A percentile compares a stretch with the other conserved stretches of the same genome.
Conservation (phyloP, 257 asterid genomes). For the Lithospermum erythrorhizon region DNA sequence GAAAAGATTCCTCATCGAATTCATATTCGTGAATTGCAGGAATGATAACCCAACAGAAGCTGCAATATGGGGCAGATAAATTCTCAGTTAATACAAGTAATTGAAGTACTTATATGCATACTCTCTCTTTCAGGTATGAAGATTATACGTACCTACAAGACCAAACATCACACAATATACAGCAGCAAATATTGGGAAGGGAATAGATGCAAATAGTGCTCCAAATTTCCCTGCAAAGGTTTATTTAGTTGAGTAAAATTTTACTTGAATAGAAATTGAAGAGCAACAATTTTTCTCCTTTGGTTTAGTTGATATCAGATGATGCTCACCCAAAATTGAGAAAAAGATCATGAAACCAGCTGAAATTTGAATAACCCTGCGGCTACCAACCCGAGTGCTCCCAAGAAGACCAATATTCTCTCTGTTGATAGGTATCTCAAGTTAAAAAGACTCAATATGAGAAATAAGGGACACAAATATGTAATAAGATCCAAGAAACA, state of each 20-base stretch:
- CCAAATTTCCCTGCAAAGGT: slow-evolving; percentile 76
- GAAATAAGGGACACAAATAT: not conserved
- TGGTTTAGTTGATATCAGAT: not conserved
- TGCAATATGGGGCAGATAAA: slow-evolving; percentile 18
- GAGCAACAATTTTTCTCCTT: slow-evolving; percentile 2
- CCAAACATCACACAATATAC: slow-evolving; percentile 84
- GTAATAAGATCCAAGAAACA: not conserved
- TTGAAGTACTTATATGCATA: not conserved
- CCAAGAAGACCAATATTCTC: slow-evolving; percentile 97
- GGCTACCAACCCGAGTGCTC: slow-evolving; percentile 96
- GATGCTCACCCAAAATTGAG: slow-evolving; percentile 55
- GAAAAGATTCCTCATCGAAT: slow-evolving; percentile 93
- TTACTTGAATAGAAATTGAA: not conserved
- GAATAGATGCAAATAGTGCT: slow-evolving; percentile 90
- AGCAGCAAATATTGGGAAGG: slow-evolving; percentile 89
- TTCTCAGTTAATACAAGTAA: slow-evolving; percentile 2
- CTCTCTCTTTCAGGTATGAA: not conserved
- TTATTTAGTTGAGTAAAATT: not conserved
- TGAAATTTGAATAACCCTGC: slow-evolving; percentile 78
- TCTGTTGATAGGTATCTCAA: slow-evolving; percentile 20
- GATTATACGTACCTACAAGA: slow-evolving; percentile 54
- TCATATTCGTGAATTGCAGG: slow-evolving; percentile 93
- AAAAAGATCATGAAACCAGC: slow-evolving; percentile 98
- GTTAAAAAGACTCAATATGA: not conserved
- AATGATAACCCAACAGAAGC: slow-evolving; percentile 94